Evolutionary conservation across 2,329 filamentous ascomycete species (phyloP), one percentile per base, ranked within the genome.

Genomic region (Plenodomus lindquistii): DNA sequence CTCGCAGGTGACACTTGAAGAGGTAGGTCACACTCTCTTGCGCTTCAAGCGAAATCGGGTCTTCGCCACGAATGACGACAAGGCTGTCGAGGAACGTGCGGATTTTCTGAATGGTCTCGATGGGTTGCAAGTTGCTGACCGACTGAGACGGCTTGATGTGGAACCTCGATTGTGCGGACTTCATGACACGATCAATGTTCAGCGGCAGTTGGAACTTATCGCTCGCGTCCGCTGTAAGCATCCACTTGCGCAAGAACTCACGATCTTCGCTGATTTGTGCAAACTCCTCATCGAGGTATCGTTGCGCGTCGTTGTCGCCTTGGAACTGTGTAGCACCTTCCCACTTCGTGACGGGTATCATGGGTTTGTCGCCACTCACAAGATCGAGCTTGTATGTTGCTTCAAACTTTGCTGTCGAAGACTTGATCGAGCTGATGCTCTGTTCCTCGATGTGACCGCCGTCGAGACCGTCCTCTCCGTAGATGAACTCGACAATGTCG

Each of bases 391-490:
- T 86, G 79, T 89, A 99, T 43, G 87, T 86, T 55, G 86, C 81
- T 62, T 89, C 86, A 64, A 99, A 96, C 37, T 86, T 84, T 37
- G 81, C 78, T 62, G 91, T 81, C 2, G 90, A 91, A 72, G 90
- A 85, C 57, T 86, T 87, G 70, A 97, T 88, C 67, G 89, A 87
- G 63, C 96, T 91, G 56, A 99, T 84, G 45, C 84, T 84, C 73
- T 99, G 95, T 65, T 91, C 90, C 77, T 99, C 94, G 48, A 99
- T 97, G 71, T 87, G 85, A 57, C 89, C 88, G 67, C 89, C 95
- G 72, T 99, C 95, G 7, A 97, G 82, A 66, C 94, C 95, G 73
- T 99, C 95, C 72, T 99, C 94, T 67, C 94, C 94, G 60, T 99
- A 99, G 52, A 97, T 81, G 77, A 99, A 99, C 69, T 99, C 93